Evolutionary conservation across 371 early-diverging fungal genomes (phyloP), one percentile per base, ranked within the genome.

Genomic region (Zychaea mexicana): DNA sequence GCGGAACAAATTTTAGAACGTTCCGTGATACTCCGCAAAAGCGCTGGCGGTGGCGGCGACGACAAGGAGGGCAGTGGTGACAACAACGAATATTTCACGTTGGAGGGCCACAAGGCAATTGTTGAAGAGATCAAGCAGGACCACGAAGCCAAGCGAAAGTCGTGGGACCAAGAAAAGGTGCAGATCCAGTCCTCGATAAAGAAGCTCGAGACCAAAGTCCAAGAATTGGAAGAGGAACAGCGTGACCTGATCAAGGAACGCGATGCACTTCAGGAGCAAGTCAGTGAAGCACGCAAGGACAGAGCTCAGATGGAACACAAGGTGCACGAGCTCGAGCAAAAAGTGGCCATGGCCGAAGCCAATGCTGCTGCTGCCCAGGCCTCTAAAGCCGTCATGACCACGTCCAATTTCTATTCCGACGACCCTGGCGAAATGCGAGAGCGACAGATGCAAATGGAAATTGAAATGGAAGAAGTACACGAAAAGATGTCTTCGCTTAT

Each of bases 141-240:
- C 13, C 76, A 74, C 33, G 73, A 63, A 24, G 24, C 49, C 1
- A 60, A 62, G n/a, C 45, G 61, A 6, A 66, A 69, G n/a, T 49
- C 39, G 0, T 75, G 76, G 71, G 63, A 68, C 21, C 52, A 52
- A 19, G 66, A 69, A 42, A 39, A 59, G 28, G 65, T 60, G 4
- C 60, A 60, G 26, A 38, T 64, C 46, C 30, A 49, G 32, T 62
- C 67, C 53, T 57, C 69, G 12, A 68, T 75, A 13, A 62, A 74
- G 61, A 70, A 74, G 30, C 56, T 78, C 3, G 81, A 80, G 22
- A 61, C 65, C 8, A 62, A 67, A 4, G 70, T 83, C 30, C 61
- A 58, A 9, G 85, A 86, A 28, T 64, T 90, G 24, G 90, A 90
- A 59, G 65, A 85, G 15, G 88, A 90, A 46, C 84, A 89, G 19